Evolutionary conservation across 1,284 basidiomycete genomes (phyloP).

Genomic region (Kalmanozyma brasiliensis): DNA sequence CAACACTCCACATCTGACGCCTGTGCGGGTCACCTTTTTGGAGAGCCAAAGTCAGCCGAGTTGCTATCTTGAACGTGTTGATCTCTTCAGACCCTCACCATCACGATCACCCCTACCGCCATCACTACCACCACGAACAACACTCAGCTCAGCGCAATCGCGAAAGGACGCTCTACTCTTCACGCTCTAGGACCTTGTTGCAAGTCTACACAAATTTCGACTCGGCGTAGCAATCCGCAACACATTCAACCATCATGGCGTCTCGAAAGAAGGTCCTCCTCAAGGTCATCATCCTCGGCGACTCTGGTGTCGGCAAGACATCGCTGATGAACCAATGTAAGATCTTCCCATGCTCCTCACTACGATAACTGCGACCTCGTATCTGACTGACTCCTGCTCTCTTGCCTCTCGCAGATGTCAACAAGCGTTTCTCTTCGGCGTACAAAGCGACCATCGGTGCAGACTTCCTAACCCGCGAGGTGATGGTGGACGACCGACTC

Average conservation of each 20-base stretch:
- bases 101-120: background rate
- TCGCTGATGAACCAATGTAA: constrained; percentile 97
- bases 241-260: constrained; percentile 69
- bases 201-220: too few relatives aligned
- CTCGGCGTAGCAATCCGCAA: too few relatives aligned
- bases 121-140: background rate
- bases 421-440: constrained; percentile 99
- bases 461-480: constrained; percentile 87
- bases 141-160: too few relatives aligned
- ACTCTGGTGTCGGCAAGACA: constrained; percentile 90
- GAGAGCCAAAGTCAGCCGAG: constrained; percentile 3
- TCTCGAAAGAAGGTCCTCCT: constrained; percentile 81
- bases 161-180: too few relatives aligned
- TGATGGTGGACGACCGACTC: constrained; percentile 96
- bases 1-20: constrained; percentile 15
- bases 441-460: constrained; percentile 78
- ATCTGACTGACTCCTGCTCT: background rate
- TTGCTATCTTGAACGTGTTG: too few relatives aligned
- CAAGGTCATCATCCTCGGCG: constrained; percentile 73
- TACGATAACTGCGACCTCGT: background rate
- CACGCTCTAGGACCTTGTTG: too few relatives aligned
- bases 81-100: background rate
- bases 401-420: constrained; percentile 75
- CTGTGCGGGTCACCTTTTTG: background rate
- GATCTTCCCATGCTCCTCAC: too few relatives aligned